Percentiles rank a stretch among this genome's conserved stretches.
These are phyloP conservation scores for Tetrapisispora arboricola DNA, from an alignment of 805 yeast genomes.

Conservation along the genomic window DNA sequence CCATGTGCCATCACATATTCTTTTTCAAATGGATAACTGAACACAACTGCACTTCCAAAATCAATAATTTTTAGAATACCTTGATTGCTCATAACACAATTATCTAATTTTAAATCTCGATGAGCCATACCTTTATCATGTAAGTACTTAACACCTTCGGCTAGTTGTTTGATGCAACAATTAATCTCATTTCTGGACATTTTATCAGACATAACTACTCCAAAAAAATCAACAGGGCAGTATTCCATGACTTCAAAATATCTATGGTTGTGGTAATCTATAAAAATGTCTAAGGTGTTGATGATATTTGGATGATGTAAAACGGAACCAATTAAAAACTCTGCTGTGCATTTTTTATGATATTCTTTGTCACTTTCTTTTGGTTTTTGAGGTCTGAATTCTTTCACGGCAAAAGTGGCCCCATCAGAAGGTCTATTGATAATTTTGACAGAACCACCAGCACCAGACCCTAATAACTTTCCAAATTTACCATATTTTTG, in stretches of 20 bases:
- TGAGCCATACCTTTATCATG: conserved; percentile 76
- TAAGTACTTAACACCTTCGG: conserved; percentile 59
- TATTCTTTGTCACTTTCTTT: conserved; percentile 63
- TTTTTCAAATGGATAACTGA: conserved; percentile 64
- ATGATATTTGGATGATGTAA: conserved; percentile 73
- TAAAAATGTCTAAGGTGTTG: conserved; percentile 57
- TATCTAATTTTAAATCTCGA: conserved; percentile 72
- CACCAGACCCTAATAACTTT: conserved; percentile 70
- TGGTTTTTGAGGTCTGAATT: conserved; percentile 59
- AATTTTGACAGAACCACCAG: conserved; percentile 73
- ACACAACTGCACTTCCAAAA: conserved; percentile 76
- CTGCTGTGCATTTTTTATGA: conserved; percentile 78
- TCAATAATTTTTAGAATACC: conserved; percentile 74
- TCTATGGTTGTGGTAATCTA: conserved; percentile 47
- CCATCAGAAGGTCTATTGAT: conserved; percentile 59
- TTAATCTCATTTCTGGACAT: conserved; percentile 74
- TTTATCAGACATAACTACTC: conserved; percentile 75
- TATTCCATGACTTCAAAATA: conserved; percentile 80
- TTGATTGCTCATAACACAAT: conserved; percentile 63
- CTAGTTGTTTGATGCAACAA: conserved; percentile 67
- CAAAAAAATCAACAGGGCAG: conserved; percentile 74
- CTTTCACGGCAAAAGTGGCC: conserved; percentile 70
- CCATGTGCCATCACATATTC: conserved; percentile 54
- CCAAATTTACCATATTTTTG: conserved; percentile 65
- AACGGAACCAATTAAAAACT: conserved; percentile 73